Evolutionary conservation across 495 filamentous ascomycete genomes (phyloP), one percentile per base, ranked within the genome.

Genomic region (Aspergillus diversus): DNA sequence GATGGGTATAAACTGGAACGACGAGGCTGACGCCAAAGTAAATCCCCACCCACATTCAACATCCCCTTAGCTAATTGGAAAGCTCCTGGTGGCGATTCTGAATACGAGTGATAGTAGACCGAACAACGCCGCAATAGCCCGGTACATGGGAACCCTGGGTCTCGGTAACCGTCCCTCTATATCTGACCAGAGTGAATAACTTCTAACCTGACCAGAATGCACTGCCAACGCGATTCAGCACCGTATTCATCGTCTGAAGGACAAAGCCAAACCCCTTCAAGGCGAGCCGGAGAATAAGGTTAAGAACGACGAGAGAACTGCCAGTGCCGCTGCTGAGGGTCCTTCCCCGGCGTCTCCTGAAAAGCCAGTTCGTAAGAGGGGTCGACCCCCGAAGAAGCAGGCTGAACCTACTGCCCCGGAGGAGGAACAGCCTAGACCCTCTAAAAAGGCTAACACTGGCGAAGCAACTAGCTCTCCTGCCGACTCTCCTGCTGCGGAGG

Each of bases 61-160:
- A 47, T 51, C 31, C 53, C 34, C 42, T 21, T 5, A 8, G 51
- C 13, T 46, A 50, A 12, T 27, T 53, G 52, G 55, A n/a, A 47
- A 77, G 74, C 69, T 77, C 31, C 69, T 77, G 6, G 13, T 69
- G 3, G 61, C 55, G n/a, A 68, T 77, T 48, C 57, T 77, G 7
- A n/a, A 47, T 7, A 65, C 55, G 15, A 57, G 60, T 13, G 63
- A 67, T 5, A 17, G 57, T 2, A 73, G 70, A 48, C 13, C 70
- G 9, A 67, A 77, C 52, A 56, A 55, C 43, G 12, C 51, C 1
- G 66, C 65, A 0, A 39, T 76, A 7, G 72, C 74, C 2, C 33
- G 65, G n/a, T 68, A 51, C 49, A 73, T 74, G 68, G 72, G 73
- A 1, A 27, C 21, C 21, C 21, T 27, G 21, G 21, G 21, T 27